Base-by-base conservation (phyloP, 2,329 filamentous ascomycete genomes). In the Colletotrichum sp. region DNA sequence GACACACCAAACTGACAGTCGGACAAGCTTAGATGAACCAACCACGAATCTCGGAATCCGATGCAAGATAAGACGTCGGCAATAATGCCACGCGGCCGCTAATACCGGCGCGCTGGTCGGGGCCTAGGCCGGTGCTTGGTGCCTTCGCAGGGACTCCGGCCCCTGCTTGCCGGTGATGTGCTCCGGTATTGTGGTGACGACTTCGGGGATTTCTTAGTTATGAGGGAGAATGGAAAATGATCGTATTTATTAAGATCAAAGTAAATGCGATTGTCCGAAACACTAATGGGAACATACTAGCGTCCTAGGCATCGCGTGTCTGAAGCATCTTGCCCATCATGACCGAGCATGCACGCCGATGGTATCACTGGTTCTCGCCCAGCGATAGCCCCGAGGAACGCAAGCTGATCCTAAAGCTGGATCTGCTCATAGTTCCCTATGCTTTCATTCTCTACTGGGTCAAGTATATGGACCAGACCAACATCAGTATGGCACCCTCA, bases 401-500 rank as follows among this genome's bases (percentile, higher is more conserved):
- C 55, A 86, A 84, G 75, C 83, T 92, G 5, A 89, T 92, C 44
- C 68, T 87, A 28, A 92, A 92, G 79, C 85, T 92, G 15, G 90
- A 92, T 76, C 80, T 89, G 0, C 81, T 91, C 3, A 89, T 92
- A 44, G 87, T 92, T 0, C 89, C 89, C 0, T 92, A 91, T 78
- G 89, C 89, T 0, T 88, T 91, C 60, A 80, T 92, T 4, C 85
- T 87, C 0, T 91, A 91, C 76, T 92, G 89, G 87, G 86, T 88
- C 67, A 91, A 91, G 79, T 90, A 91, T 75, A 86, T 92, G 10
- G 89, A 91, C 77, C 89, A 90, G 77, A 83, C 87, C 5, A 91
- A 91, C 71, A 85, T 91, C 66, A 90, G 88, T 90, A 77, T 24
- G 16, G 36, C 4, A 5, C 36, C 36, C 16, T 3, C 16, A 18